These are phyloP conservation scores for Coemansia sp. DNA, from an alignment of 192 early-diverging fungal genomes.

Conservation along the genomic window DNA sequence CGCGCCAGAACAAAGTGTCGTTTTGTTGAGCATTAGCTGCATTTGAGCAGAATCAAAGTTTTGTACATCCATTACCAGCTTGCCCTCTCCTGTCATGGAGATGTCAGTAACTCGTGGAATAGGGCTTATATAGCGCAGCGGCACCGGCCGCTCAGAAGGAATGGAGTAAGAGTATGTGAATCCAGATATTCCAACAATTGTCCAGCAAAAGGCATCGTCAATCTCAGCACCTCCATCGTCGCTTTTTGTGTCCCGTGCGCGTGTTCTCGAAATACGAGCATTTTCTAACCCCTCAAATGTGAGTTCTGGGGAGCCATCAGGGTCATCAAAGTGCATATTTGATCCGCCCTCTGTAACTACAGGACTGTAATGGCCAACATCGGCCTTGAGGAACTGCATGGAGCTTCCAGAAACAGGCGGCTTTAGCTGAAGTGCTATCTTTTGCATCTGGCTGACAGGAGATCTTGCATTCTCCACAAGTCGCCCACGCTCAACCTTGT, in stretches of 20 bases:
- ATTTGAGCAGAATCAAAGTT: slow-evolving; percentile 20
- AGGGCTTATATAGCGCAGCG: slow-evolving; percentile 14
- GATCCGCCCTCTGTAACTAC: slow-evolving; percentile 5
- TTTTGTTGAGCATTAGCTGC: slow-evolving; percentile 25
- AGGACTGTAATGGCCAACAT: slow-evolving; percentile 40
- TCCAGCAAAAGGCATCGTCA: slow-evolving; percentile 84
- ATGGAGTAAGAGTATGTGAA: slow-evolving; percentile 47
- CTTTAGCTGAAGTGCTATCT: slow-evolving; percentile 64
- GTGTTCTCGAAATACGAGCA: slow-evolving; percentile 18
- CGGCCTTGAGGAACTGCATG: slow-evolving; percentile 38
- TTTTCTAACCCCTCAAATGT: slow-evolving; percentile 43
- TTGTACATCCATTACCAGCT: slow-evolving; percentile 13
- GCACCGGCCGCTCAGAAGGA: slow-evolving; percentile 16
- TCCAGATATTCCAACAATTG: slow-evolving; percentile 75
- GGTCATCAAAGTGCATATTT: slow-evolving; percentile 34
- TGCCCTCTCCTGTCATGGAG: not conserved
- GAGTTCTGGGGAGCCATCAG: slow-evolving; percentile 50
- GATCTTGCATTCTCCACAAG: slow-evolving; percentile 64
- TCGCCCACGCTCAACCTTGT: slow-evolving; percentile 76
- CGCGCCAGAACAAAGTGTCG: too few relatives aligned
- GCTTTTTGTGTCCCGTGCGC: slow-evolving; percentile 7
- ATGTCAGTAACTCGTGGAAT: slow-evolving; percentile 27
- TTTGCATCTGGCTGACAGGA: slow-evolving; percentile 84
- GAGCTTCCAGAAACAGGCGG: slow-evolving; percentile 21
- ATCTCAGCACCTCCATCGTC: slow-evolving; percentile 47